Conservation (phyloP, 140 eudicot genomes). For the Anethum foeniculum region DNA sequence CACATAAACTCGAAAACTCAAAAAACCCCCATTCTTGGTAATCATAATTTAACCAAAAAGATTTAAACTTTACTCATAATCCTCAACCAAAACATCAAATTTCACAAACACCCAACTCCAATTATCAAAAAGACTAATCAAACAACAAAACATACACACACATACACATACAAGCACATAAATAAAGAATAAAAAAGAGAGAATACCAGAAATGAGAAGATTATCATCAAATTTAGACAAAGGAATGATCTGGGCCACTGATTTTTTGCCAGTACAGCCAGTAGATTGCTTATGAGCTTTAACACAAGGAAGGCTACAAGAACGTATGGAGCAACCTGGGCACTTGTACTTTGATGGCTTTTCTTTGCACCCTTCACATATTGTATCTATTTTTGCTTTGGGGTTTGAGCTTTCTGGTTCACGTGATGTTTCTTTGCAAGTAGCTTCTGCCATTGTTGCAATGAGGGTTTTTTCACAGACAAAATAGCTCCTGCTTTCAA, state of each 20-base stretch:
- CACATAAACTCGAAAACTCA: not conserved
- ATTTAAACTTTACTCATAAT: not conserved
- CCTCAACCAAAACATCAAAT: not conserved
- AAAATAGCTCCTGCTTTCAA: not conserved
- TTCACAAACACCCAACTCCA: not conserved
- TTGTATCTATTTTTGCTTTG: slow-evolving; percentile 2
- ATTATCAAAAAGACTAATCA: not conserved
- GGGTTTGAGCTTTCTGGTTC: not conserved
- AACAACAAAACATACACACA: not conserved
- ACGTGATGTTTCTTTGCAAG: not conserved
- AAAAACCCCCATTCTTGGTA: not conserved
- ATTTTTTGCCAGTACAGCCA: slow-evolving; percentile 67
- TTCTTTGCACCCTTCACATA: slow-evolving; percentile 65
- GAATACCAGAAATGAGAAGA: slow-evolving; percentile 66
- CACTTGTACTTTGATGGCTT: slow-evolving; percentile 79
- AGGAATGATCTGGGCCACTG: slow-evolving; percentile 51
- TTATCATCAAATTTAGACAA: slow-evolving; percentile 72
- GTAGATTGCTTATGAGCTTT: slow-evolving; percentile 79
- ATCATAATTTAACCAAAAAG: not conserved
- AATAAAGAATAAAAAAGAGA: not conserved
- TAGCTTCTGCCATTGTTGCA: not conserved
- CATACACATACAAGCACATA: not conserved
- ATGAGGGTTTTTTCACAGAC: not conserved
- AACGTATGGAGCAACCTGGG: slow-evolving; percentile 78
- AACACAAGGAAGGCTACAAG: slow-evolving; percentile 89